Evolutionary conservation across 83 land plant genomes (phyloP).

Genomic region (Thuja plicata): DNA sequence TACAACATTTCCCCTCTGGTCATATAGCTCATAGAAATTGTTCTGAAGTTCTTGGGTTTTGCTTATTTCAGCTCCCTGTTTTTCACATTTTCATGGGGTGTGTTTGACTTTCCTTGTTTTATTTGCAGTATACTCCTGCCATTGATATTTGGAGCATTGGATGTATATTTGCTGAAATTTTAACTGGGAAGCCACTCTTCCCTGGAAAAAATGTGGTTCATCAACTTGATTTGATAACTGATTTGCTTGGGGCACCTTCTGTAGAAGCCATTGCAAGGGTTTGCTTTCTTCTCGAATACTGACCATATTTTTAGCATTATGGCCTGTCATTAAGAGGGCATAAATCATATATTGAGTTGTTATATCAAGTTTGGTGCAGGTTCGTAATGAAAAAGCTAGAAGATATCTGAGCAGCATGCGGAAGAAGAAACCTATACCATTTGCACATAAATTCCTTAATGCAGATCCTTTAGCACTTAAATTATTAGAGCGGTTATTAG

Average conservation of each 20-base stretch:
- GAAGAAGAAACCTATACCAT: constrained; percentile 67
- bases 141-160: constrained; percentile 73
- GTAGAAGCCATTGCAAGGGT: constrained; percentile 57
- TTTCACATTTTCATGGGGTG: background rate
- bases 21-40: background rate
- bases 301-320: constrained; percentile 3
- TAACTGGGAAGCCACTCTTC: constrained; percentile 61
- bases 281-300: constrained; percentile 4
- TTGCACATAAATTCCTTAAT: constrained; percentile 71
- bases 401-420: constrained; percentile 76
- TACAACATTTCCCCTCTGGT: background rate
- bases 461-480: constrained; percentile 67
- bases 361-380: constrained; percentile 30
- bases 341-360: no score
- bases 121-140: constrained; percentile 55
- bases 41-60: background rate
- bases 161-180: constrained; percentile 60
- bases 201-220: constrained; percentile 68
- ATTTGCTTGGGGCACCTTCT: constrained; percentile 57
- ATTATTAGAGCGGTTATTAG: constrained; percentile 59
- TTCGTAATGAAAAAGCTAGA: constrained; percentile 83
- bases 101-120: constrained; percentile 12
- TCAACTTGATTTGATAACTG: constrained; percentile 59
- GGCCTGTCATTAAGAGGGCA: background rate
- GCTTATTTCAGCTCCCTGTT: background rate